Conservation (phyloP, 805 yeast species). For the Kodamaea fukazawae region DNA sequence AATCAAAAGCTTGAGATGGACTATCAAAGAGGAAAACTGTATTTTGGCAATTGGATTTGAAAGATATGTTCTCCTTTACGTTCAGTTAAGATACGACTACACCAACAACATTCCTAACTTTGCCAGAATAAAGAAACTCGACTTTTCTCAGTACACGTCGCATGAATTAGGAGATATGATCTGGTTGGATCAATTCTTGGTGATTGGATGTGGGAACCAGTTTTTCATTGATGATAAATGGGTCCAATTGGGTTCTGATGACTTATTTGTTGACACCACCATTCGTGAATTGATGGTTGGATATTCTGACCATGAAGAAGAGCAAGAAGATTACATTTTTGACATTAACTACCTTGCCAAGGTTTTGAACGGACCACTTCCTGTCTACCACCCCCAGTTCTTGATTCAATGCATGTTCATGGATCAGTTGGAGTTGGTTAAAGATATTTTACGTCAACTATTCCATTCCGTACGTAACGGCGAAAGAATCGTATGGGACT, state of each 20-base stretch:
- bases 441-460: constrained; percentile 53
- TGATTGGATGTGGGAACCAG: constrained; percentile 87
- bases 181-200: constrained; percentile 80
- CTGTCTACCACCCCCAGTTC: constrained; percentile 87
- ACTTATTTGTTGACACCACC: constrained; percentile 50
- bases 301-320: constrained; percentile 22
- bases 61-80: constrained; percentile 60
- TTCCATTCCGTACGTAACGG: constrained; percentile 49
- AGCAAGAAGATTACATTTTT: constrained; percentile 18
- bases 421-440: constrained; percentile 54
- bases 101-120: constrained; percentile 78
- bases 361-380: constrained; percentile 84
- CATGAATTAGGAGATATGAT: constrained; percentile 86
- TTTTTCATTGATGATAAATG: constrained; percentile 75
- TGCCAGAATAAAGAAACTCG: constrained; percentile 70
- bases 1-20: constrained; percentile 20
- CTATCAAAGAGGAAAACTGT: constrained; percentile 44
- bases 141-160: constrained; percentile 66
- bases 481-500: constrained; percentile 30
- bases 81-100: constrained; percentile 85
- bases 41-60: constrained; percentile 79
- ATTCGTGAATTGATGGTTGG: constrained; percentile 40
- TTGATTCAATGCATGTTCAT: constrained; percentile 70
- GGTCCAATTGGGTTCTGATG: constrained; percentile 23
- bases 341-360: constrained; percentile 68